Base-by-base conservation (phyloP, 805 yeast species). In the Phaffomyces thermotolerans region DNA sequence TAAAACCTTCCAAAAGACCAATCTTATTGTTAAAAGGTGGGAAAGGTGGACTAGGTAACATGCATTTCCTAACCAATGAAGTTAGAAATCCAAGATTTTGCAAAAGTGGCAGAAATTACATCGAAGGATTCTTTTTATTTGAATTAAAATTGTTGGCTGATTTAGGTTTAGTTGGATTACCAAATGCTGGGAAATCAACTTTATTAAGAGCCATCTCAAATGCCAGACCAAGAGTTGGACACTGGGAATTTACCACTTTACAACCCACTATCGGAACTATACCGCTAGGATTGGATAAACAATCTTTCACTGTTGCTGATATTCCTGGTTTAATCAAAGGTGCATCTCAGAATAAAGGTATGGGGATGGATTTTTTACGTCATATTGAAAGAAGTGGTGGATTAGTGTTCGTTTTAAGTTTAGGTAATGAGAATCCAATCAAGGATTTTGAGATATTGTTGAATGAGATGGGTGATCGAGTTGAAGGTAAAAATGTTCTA, bases 111-210 rank as follows among this genome's bases (percentile, higher is more conserved):
- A 73, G 98, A 47, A 64, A 63, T 6, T 87, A 88, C 0, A 51
- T 88, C 3, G 80, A 78, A 32, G 75, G 76, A 17, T 68, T 71
- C 44, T 88, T 93, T 49, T 64, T 87, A 44, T 76, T 93, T 50
- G 99, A 93, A 64, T 67, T 93, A 50, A 89, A 88, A 59, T 70
- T 89, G 33, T 71, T 93, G 44, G 99, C 99, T 0, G 98, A 93
- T 62, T 66, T 91, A 45, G 99, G 98, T 0, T 67, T 93, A 6
- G 96, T 93, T 20, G 99, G 99, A 0, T 68, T 93, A 17, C 99
- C 99, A 1, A 93, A 93, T 63, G 96, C 98, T 4, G 99, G 99
- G 1, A 93, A 93, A 59, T 87, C 96, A 4, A 88, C 97, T 0
- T 69, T 93, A 27, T 65, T 93, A 37, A 69, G 95, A 43, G 89